phyloP scores from a whole-genome alignment of 805 yeast species.

The Suhomyces vadensis region DNA sequence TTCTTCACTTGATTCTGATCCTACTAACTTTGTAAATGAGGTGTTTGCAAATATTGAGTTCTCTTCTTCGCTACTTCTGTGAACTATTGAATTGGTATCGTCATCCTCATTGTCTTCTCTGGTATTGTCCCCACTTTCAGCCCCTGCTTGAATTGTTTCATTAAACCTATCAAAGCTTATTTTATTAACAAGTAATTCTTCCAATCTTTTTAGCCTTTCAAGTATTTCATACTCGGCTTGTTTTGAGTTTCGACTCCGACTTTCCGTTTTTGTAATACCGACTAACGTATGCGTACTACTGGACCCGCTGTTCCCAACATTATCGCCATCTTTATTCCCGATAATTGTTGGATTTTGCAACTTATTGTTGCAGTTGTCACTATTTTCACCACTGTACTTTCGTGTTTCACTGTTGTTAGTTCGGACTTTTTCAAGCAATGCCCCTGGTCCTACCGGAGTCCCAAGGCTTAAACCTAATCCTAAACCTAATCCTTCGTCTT shows the following conservation, averaged over 20 bases:
- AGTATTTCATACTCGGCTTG: conserved; percentile 13
- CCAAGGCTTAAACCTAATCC: neutral
- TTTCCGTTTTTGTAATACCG: neutral
- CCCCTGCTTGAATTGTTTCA: conserved; percentile 2
- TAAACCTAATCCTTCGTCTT: neutral
- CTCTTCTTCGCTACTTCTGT: conserved; percentile 6
- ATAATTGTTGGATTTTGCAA: neutral
- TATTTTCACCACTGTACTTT: neutral
- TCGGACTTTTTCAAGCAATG: conserved; percentile 12
- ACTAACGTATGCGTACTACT: neutral
- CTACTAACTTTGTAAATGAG: neutral
- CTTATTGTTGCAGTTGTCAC: no score
- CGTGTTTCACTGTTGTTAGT: conserved; percentile 15
- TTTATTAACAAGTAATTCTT: conserved; percentile 9
- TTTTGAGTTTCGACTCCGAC: conserved; percentile 8
- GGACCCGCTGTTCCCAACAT: neutral
- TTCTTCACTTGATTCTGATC: conserved; percentile 16
- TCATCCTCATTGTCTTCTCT: conserved; percentile 4
- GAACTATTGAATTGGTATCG: conserved; percentile 9
- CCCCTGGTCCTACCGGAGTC: conserved; percentile 2
- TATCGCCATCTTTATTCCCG: neutral
- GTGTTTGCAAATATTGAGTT: neutral
- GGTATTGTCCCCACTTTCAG: neutral
- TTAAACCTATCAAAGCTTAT: conserved; percentile 6
- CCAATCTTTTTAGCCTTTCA: conserved; percentile 19